Percentiles rank a stretch among this genome's conserved stretches.
Conservation (phyloP, 148 eudicot genomes). For the Pouteria glomerata region DNA sequence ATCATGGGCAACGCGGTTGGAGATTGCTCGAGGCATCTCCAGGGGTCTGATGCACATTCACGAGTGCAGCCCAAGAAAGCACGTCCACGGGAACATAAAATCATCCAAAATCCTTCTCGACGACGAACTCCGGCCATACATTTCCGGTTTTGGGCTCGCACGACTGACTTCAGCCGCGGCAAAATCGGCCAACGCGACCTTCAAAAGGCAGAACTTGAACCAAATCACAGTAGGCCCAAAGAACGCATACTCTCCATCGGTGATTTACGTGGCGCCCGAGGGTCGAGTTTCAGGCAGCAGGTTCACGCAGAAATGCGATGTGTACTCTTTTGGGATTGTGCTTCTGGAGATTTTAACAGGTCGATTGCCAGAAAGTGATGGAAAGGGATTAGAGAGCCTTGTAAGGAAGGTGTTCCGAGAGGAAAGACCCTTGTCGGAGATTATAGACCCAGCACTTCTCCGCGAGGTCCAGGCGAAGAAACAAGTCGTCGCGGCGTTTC, state of each 20-base stretch:
- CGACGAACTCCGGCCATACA: slow-evolving; percentile 62
- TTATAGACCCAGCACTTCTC: slow-evolving; percentile 70
- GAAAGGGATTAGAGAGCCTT: slow-evolving; percentile 44
- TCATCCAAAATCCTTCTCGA: slow-evolving; percentile 88
- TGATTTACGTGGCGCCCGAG: slow-evolving; percentile 63
- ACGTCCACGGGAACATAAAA: slow-evolving; percentile 74
- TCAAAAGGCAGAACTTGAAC: slow-evolving; percentile 33
- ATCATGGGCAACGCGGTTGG: slow-evolving; percentile 72
- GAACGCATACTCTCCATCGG: slow-evolving; percentile 27
- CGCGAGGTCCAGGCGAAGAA: slow-evolving; percentile 81
- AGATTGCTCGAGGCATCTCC: slow-evolving; percentile 66
- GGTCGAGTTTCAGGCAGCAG: slow-evolving; percentile 36
- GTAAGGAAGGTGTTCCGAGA: slow-evolving; percentile 74
- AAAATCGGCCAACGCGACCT: slow-evolving; percentile 29
- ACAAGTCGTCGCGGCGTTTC: slow-evolving; percentile 81
- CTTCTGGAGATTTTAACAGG: slow-evolving; percentile 85
- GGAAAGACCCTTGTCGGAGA: slow-evolving; percentile 74
- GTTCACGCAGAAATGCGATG: slow-evolving; percentile 70
- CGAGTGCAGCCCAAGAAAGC: slow-evolving; percentile 79
- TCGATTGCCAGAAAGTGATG: slow-evolving; percentile 54
- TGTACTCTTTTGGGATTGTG: slow-evolving; percentile 84
- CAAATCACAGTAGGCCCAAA: slow-evolving; percentile 33
- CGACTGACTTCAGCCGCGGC: slow-evolving; percentile 47
- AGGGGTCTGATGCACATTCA: slow-evolving; percentile 77
- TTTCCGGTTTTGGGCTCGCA: slow-evolving; percentile 80